Conservation (phyloP, 306 rosid genomes). For the Lathyrus oleraceus region DNA sequence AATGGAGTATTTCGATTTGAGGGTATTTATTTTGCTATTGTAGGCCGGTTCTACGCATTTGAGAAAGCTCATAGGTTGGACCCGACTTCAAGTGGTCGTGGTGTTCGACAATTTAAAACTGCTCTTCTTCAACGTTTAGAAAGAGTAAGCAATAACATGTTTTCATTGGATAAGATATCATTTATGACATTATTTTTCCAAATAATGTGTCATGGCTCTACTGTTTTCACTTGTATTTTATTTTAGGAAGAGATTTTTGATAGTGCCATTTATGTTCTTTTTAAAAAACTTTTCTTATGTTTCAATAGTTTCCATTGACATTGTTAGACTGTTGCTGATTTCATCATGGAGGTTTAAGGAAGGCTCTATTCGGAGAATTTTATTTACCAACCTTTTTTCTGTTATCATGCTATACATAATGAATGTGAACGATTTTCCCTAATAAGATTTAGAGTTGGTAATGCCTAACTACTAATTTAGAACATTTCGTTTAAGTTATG, state of each 20-base stretch:
- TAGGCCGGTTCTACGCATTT: constrained; percentile 96
- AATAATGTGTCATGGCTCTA: background rate
- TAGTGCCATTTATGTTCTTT: background rate
- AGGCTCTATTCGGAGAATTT: background rate
- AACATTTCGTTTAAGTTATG: constrained; percentile 3
- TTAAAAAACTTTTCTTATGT: background rate
- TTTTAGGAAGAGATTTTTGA: background rate
- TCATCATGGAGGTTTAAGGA: background rate
- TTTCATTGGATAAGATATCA: background rate
- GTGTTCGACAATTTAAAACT: constrained; percentile 96
- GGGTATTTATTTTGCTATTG: constrained; percentile 20
- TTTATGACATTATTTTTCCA: background rate
- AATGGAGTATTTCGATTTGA: constrained; percentile 1
- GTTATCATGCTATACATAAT: background rate
- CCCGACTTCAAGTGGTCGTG: constrained; percentile 96
- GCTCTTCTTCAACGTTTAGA: constrained; percentile 96
- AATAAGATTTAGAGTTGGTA: constrained; percentile 2
- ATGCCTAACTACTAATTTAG: background rate
- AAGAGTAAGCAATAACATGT: constrained; percentile 56
- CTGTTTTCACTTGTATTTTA: background rate
- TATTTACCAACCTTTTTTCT: background rate
- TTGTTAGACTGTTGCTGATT: background rate
- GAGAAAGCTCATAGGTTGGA: constrained; percentile 99
- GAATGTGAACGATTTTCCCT: background rate
- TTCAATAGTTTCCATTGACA: background rate